Base-by-base conservation (phyloP, 2,329 filamentous ascomycete genomes). In the Phyllosticta ampelicida region DNA sequence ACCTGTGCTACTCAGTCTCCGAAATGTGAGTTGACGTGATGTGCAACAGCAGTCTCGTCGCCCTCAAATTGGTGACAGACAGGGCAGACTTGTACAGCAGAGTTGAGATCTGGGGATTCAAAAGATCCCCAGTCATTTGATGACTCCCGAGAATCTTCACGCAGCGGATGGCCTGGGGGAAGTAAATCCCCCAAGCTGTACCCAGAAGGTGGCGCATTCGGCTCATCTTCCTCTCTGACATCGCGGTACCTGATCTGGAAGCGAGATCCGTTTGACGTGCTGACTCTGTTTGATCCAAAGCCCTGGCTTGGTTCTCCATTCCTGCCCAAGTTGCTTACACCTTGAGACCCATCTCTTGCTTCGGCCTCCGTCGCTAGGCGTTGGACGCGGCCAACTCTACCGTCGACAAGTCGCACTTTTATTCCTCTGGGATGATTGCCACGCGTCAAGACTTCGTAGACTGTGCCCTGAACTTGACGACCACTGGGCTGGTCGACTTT, bases 401-500 rank as follows among this genome's bases (percentile, higher is more conserved):
- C 87, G 68, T 88, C 86, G 1, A 75, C 73, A 5, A 92, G 75
- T 2, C 87, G 81, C 21, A 91, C 87, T 70, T 91, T 92, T 74
- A 91, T 88, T 36, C 88, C 88, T 9, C 86, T 79, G 2, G 86
- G 86, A 65, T 92, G 88, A 63, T 91, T 82, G 23, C 86, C 86
- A 1, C 81, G 76, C 1, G 87, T 91, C 53, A 92, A 76, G 0
- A 91, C 70, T 51, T 89, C 81, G 55, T 79, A 77, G 1, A 92
- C 82, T 5, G 77, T 71, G 21, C 88, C 88, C 51, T 77, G 75
- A 1, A 89, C 87, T 64, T 89, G 84, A 51, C 80, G 79, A 6
- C 87, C 88, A 0, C 86, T 90, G 1, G 80, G 81, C 68, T 92
- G 88, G 70, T 92, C 87, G 61, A 80, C 77, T 66, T 92, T 92